These are phyloP conservation scores for Xylariaceae sp. DNA, from an alignment of 2,329 filamentous ascomycete species.

Conservation along the genomic window DNA sequence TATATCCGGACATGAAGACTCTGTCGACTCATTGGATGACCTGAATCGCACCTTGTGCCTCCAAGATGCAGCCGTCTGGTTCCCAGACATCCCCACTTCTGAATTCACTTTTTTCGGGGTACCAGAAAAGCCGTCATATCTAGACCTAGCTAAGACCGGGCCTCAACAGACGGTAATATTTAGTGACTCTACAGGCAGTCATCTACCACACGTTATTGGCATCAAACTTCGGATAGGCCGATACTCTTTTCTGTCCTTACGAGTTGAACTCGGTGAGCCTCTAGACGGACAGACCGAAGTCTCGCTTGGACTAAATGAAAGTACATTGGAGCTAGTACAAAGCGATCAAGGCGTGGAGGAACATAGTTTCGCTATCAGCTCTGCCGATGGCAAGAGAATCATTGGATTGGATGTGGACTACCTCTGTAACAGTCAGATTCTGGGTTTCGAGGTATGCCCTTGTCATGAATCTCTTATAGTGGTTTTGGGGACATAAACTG, in stretches of 20 bases:
- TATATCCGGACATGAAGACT: neutral
- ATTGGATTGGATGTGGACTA: conserved; percentile 5
- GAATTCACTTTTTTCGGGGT: conserved; percentile 1
- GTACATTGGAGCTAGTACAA: too few relatives aligned
- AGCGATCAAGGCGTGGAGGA: neutral
- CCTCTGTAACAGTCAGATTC: neutral
- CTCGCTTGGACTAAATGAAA: neutral
- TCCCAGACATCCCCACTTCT: neutral
- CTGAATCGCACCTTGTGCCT: neutral
- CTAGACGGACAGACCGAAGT: neutral
- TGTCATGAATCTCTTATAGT: neutral
- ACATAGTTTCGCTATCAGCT: neutral
- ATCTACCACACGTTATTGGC: neutral
- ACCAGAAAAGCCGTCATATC: neutral
- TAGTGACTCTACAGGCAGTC: neutral
- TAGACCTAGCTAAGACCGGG: neutral
- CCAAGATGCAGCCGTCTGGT: conserved; percentile 6
- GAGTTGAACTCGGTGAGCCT: neutral
- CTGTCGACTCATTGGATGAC: neutral
- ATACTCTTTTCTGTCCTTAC: neutral
- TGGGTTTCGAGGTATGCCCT: neutral
- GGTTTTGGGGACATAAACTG: neutral
- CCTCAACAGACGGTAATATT: neutral
- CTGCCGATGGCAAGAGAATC: conserved; percentile 4
- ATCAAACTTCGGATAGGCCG: neutral